Base-by-base conservation (phyloP, 345 rosid species). In the Aquilaria malaccensis region DNA sequence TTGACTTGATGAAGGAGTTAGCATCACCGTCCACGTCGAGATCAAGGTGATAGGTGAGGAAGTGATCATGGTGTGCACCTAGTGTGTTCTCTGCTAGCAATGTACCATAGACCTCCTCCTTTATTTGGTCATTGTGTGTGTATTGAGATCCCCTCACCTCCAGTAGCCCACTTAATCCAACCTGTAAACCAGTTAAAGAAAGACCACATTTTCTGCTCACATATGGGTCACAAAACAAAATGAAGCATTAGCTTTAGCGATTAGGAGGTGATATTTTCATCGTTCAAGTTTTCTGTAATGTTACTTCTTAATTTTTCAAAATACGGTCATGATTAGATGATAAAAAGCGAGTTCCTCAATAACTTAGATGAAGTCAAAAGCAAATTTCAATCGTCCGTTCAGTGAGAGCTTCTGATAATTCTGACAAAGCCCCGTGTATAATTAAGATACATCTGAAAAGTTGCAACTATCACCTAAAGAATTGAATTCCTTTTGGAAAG, bases 61-160 rank as follows among this genome's bases (percentile, higher is more conserved):
- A 85, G 60, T 85, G 91, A 66, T 82, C 85, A 59, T 85, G 91
- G 71, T 75, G 13, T 3, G 65, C 53, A n/a, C 82, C 85, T 2
- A 85, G 49, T 2, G 78, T 66, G 7, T 82, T 75, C 29, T 81
- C 87, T 11, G 87, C 86, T n/a, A 80, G 55, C 45, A 80, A 54
- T 14, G 83, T 76, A 11, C 90, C 83, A 11, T 74, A 76, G 2
- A 61, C 60, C 41, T 82, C 82, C 11, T 71, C 79, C 10, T 74
- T 50, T 55, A 76, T 78, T 54, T 82, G 80, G n/a, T 81, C 77
- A 4, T 52, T 61, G 65, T 76, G 79, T 7, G 66, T 61, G 65
- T 80, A 82, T 37, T 51, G 60, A 7, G 79, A 70, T 14, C 76
- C 76, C 43, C 67, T 80, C n/a, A 78, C 77, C 63, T 76, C 83